Base-by-base conservation (phyloP, 164 flowering plant genomes). In the Amborella trichopoda region DNA sequence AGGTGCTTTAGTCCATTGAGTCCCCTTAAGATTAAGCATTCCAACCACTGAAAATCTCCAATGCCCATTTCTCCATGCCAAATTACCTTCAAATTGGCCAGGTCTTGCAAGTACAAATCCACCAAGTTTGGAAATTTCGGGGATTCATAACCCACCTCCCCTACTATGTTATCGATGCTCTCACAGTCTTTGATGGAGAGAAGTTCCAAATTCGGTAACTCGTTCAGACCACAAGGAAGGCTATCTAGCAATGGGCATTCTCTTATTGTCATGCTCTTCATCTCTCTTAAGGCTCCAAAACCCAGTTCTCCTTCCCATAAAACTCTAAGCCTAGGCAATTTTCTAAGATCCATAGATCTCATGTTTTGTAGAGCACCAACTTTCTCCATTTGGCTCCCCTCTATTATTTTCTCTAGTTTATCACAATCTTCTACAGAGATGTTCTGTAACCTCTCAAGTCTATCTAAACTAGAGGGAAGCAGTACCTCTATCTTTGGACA, bases 251-350 rank as follows among this genome's bases (percentile, higher is more conserved):
- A 43, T 24, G 25, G 16, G 28, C 46, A 43, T 26, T 43, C 17
- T 21, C 18, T 23, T 21, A 43, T 14, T 12, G 5, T 14, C 16
- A 43, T 2, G 17, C 5, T 24, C 25, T 24, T 43, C n/a, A 43
- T 17, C 13, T 23, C 28, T 22, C 27, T 43, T 23, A 43, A 43
- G 25, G 46, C 14, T 4, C 12, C 46, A 4, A 28, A 3, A 12
- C 46, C 46, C 13, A 12, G 46, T 12, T 23, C 28, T 1, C 46
- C 46, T 43, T 43, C 46, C 46, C 46, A 43, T 13, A 43, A 17
- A 18, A 43, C 26, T 43, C 25, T 13, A 3, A 43, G 17, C 13
- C 46, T 23, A 2, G 46, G 27, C 25, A 43, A 28, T 23, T 18
- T 12, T 22, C n/a, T 16, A 43, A 43, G 46, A 14, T 43, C 17